These are phyloP conservation scores for Melampsora abietis-canadensis DNA, from an alignment of 1,284 basidiomycete genomes.

Conservation along the genomic window DNA sequence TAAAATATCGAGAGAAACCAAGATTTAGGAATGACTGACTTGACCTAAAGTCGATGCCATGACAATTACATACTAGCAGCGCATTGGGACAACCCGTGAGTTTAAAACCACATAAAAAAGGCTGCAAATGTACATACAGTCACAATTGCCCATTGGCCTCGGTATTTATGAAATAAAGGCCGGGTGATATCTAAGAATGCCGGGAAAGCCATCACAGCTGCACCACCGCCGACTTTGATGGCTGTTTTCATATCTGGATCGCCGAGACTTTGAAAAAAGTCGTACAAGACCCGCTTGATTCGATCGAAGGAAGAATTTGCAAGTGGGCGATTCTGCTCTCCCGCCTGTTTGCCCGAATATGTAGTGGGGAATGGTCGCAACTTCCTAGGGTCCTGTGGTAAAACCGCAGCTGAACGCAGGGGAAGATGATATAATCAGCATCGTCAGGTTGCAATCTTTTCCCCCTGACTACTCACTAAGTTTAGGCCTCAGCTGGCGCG, in stretches of 20 bases:
- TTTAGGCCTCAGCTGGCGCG: constrained; percentile 24
- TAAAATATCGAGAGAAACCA: not conserved
- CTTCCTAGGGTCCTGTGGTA: constrained; percentile 23
- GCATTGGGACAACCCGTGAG: not conserved
- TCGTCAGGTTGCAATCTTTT: not conserved
- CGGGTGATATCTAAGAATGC: constrained; percentile 50
- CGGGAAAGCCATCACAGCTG: constrained; percentile 49
- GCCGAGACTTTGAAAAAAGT: constrained; percentile 45
- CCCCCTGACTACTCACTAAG: constrained; percentile 10
- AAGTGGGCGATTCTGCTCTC: constrained; percentile 19
- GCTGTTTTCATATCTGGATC: constrained; percentile 51
- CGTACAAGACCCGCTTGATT: constrained; percentile 19
- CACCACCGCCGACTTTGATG: constrained; percentile 52
- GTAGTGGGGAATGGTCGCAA: constrained; percentile 4
- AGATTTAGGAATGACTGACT: constrained; percentile 6
- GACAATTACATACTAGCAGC: constrained; percentile 36
- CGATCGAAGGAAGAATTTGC: not conserved
- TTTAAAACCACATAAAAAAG: constrained; percentile 2
- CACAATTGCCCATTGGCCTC: constrained; percentile 52
- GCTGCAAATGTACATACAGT: constrained; percentile 10
- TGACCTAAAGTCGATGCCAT: constrained; percentile 39
- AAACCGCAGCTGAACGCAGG: constrained; percentile 14
- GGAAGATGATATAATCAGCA: not conserved
- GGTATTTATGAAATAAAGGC: constrained; percentile 49
- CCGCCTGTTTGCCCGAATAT: not conserved